phyloP scores from a whole-genome alignment of 495 filamentous ascomycete species.

The Elaphomyces granulatus region DNA sequence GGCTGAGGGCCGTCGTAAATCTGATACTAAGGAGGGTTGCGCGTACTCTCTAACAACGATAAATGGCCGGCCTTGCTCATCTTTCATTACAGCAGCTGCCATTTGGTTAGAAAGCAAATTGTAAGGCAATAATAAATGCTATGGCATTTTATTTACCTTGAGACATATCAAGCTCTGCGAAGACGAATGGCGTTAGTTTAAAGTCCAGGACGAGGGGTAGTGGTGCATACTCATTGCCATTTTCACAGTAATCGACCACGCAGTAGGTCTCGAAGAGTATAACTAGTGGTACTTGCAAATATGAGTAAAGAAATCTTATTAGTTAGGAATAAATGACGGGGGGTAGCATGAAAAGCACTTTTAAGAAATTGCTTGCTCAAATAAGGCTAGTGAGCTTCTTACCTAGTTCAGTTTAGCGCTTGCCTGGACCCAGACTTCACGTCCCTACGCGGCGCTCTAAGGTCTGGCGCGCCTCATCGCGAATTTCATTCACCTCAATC shows the following conservation, averaged over 20 bases:
- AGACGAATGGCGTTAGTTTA: constrained; percentile 14
- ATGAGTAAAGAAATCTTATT: constrained; percentile 4
- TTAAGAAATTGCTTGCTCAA: no score
- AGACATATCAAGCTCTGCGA: constrained; percentile 58
- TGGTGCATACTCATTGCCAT: constrained; percentile 51
- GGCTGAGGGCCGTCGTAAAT: not conserved
- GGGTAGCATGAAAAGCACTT: not conserved
- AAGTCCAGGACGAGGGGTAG: constrained; percentile 25
- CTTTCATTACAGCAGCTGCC: constrained; percentile 61
- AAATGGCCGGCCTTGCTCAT: constrained; percentile 94
- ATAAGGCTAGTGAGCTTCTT: constrained; percentile 21
- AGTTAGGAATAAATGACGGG: constrained; percentile 3
- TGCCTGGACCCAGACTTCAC: no score
- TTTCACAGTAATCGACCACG: constrained; percentile 29
- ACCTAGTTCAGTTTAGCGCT: constrained; percentile 25
- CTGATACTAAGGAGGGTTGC: constrained; percentile 1
- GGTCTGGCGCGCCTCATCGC: no score
- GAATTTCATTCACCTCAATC: no score
- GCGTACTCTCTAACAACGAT: constrained; percentile 97
- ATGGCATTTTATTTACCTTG: constrained; percentile 36
- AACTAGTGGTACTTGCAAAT: not conserved
- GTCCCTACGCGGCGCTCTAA: no score
- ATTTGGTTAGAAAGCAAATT: not conserved
- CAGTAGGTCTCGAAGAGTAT: constrained; percentile 16
- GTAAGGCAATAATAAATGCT: not conserved